These are phyloP conservation scores for Petasospora rhodanensis DNA, from an alignment of 1,139 yeast genomes.

Conservation along the genomic window DNA sequence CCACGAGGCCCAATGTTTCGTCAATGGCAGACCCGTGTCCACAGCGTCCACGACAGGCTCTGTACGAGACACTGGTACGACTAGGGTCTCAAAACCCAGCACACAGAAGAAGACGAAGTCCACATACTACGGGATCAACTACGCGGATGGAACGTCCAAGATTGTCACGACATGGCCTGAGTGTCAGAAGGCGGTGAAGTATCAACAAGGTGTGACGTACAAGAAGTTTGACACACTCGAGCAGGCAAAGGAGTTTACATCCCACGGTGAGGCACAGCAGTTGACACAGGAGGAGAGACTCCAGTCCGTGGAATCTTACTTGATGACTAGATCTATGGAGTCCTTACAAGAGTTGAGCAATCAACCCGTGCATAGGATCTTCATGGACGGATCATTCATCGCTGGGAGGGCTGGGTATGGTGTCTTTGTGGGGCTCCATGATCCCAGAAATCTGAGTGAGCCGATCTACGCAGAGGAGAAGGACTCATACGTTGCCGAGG, in stretches of 20 bases:
- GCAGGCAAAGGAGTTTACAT: slow-evolving; percentile 36
- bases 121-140: slow-evolving; percentile 36
- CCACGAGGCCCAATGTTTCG: slow-evolving; percentile 42
- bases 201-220: slow-evolving; percentile 41
- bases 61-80: too few species aligned
- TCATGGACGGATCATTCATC: slow-evolving; percentile 70
- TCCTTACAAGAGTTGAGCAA: too few species aligned
- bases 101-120: too few species aligned
- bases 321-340: too few species aligned
- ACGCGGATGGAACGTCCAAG: slow-evolving; percentile 31
- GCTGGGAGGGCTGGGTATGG: slow-evolving; percentile 58
- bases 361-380: too few species aligned
- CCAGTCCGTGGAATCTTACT: too few species aligned
- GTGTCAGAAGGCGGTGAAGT: slow-evolving; percentile 40
- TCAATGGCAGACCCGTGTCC: slow-evolving; percentile 12
- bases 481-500: slow-evolving; percentile 82
- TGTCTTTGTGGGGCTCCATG: slow-evolving; percentile 59
- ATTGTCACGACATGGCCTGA: slow-evolving; percentile 43
- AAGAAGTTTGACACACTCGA: slow-evolving; percentile 39
- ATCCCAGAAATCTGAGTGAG: slow-evolving; percentile 49
- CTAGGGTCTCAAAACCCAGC: background rate
- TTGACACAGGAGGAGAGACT: too few species aligned
- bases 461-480: slow-evolving; percentile 44
- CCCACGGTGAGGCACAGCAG: too few species aligned
- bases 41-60: too few species aligned